phyloP scores from a whole-genome alignment of 768 basidiomycete species.

The Nidularia sp. region DNA sequence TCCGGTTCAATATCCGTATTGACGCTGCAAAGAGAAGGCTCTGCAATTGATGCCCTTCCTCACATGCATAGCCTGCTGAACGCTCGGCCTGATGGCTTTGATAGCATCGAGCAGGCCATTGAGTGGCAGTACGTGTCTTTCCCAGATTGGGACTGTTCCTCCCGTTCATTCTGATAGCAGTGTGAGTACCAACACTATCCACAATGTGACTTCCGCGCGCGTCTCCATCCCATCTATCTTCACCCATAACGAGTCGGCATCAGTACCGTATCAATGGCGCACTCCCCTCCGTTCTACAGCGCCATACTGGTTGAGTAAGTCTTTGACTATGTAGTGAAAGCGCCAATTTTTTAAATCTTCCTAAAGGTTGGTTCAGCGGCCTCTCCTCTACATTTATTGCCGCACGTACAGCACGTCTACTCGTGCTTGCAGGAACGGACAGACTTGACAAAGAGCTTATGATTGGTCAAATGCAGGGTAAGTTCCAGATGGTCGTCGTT shows the following conservation, averaged over 20 bases:
- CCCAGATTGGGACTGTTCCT: neutral
- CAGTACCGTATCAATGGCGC: constrained; percentile 67
- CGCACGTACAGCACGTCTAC: constrained; percentile 75
- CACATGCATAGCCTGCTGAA: constrained; percentile 89
- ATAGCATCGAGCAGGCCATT: constrained; percentile 78
- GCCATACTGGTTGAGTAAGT: constrained; percentile 84
- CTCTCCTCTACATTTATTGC: constrained; percentile 78
- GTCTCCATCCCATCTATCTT: constrained; percentile 86
- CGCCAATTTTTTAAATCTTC: neutral
- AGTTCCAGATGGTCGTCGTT: constrained; percentile 91
- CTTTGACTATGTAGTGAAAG: neutral
- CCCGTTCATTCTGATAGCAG: constrained; percentile 32
- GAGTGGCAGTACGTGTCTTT: constrained; percentile 85
- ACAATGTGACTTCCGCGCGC: constrained; percentile 77
- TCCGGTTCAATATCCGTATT: too few relatives aligned
- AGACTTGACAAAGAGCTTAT: constrained; percentile 89
- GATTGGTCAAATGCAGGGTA: constrained; percentile 96
- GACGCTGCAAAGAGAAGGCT: constrained; percentile 46
- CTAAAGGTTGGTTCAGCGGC: constrained; percentile 84
- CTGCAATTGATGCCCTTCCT: constrained; percentile 89
- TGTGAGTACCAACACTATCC: constrained; percentile 75
- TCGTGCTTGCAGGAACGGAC: constrained; percentile 91
- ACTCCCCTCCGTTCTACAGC: constrained; percentile 82
- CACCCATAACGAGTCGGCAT: constrained; percentile 32
- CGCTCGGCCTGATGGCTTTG: constrained; percentile 82